phyloP scores from a whole-genome alignment of 2,329 filamentous ascomycete genomes.

The Ilyonectria destructans region DNA sequence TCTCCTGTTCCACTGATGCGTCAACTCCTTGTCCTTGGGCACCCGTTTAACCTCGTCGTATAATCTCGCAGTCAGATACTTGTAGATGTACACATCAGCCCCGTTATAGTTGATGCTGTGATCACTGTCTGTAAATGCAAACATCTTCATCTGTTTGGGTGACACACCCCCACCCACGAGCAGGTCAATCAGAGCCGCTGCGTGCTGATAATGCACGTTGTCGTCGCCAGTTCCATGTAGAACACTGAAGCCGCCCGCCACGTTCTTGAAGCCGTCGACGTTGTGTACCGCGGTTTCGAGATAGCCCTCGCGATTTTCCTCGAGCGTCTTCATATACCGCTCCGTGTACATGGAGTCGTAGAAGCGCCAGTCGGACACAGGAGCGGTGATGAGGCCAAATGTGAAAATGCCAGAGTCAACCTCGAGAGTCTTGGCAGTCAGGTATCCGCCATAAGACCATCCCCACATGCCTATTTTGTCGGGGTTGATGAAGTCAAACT shows the following conservation, averaged over 20 bases:
- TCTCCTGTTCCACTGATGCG: constrained; percentile 56
- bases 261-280: constrained; percentile 73
- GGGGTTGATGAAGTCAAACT: constrained; percentile 70
- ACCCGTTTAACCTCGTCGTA: constrained; percentile 74
- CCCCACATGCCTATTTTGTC: constrained; percentile 78
- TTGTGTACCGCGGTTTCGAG: constrained; percentile 73
- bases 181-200: constrained; percentile 74
- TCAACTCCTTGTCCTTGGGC: constrained; percentile 52
- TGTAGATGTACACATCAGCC: constrained; percentile 71
- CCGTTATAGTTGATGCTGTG: constrained; percentile 75
- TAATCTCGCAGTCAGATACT: constrained; percentile 73
- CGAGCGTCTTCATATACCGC: constrained; percentile 78
- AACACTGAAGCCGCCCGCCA: constrained; percentile 73
- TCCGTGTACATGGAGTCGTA: constrained; percentile 83
- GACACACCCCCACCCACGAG: constrained; percentile 73
- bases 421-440: constrained; percentile 78
- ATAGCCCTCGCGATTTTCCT: constrained; percentile 73
- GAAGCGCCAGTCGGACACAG: constrained; percentile 79
- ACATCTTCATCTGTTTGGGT: constrained; percentile 74
- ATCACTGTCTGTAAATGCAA: constrained; percentile 77
- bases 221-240: constrained; percentile 80
- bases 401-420: constrained; percentile 73
- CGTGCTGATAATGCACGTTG: constrained; percentile 81
- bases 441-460: constrained; percentile 79
- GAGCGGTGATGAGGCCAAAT: constrained; percentile 75